phyloP scores from a whole-genome alignment of 768 basidiomycete species.

The Lentinula sp. region DNA sequence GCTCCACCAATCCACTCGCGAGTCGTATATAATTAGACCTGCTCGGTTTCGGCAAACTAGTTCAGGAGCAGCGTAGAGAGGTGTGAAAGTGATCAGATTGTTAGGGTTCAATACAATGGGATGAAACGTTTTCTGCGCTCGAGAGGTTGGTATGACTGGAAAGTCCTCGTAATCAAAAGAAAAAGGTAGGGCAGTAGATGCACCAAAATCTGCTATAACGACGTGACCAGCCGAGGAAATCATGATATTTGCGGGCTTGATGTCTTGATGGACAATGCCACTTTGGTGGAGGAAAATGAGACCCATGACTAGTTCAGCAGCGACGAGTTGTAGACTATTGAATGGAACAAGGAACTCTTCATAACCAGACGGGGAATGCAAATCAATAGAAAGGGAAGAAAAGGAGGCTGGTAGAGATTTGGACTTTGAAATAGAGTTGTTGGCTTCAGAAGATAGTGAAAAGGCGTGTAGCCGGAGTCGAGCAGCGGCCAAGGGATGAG shows the following conservation, averaged over 20 bases:
- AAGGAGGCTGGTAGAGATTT: neutral
- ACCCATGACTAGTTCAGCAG: conserved; percentile 27
- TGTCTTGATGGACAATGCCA: conserved; percentile 64
- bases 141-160: conserved; percentile 3
- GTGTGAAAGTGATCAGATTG: conserved; percentile 23
- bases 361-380: neutral
- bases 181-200: conserved; percentile 26
- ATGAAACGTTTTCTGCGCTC: neutral
- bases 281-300: conserved; percentile 41
- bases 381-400: neutral
- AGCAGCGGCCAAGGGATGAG: conserved; percentile 20
- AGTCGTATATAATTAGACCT: conserved; percentile 22
- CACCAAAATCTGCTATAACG: conserved; percentile 61
- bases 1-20: conserved; percentile 31
- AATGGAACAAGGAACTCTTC: neutral
- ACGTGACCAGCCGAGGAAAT: conserved; percentile 39
- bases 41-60: conserved; percentile 17
- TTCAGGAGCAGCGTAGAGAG: conserved; percentile 30
- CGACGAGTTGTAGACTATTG: conserved; percentile 20
- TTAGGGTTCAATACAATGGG: conserved; percentile 17
- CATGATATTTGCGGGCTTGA: conserved; percentile 63
- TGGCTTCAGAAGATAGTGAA: conserved; percentile 4
- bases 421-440: conserved; percentile 6
- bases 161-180: conserved; percentile 4
- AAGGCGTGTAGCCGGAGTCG: conserved; percentile 13